Percentiles rank a stretch among this genome's conserved stretches.
Evolutionary conservation across 2,329 filamentous ascomycete genomes (phyloP).

Genomic region (Colletotrichum navitas): DNA sequence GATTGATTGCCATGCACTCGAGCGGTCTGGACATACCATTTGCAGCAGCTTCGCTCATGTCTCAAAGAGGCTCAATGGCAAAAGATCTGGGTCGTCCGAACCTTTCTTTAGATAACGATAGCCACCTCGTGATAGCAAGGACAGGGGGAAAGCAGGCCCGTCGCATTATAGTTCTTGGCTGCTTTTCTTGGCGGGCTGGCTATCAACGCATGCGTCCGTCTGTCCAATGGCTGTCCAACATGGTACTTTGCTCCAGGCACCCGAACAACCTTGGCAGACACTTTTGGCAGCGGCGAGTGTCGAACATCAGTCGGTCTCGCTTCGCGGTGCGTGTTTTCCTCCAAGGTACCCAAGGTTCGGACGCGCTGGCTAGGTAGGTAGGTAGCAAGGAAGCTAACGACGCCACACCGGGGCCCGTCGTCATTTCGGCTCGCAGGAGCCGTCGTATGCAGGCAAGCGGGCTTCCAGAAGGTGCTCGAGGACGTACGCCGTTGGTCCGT

Average conservation of each 20-base stretch:
- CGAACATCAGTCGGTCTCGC: too few species aligned
- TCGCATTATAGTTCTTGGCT: not conserved
- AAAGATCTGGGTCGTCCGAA: not conserved
- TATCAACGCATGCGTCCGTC: conserved; percentile 12
- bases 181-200: conserved; percentile 23
- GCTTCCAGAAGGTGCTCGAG: not conserved
- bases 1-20: not conserved
- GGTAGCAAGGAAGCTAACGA: too few species aligned
- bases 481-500: not conserved
- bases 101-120: not conserved
- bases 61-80: not conserved
- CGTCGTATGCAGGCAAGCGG: not conserved
- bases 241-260: conserved; percentile 23
- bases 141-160: not conserved
- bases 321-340: too few species aligned
- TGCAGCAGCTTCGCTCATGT: not conserved
- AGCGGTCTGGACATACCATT: not conserved
- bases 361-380: too few species aligned
- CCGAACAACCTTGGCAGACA: conserved; percentile 17
- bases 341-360: too few species aligned
- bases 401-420: too few species aligned
- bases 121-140: not conserved
- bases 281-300: not conserved
- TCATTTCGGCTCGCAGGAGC: not conserved
- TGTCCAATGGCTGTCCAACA: conserved; percentile 15